A percentile compares a stretch with the other conserved stretches of the same genome.
Evolutionary conservation across 352 stramenopile species (phyloP).

Genomic region (Phytophthora boehmeriae): DNA sequence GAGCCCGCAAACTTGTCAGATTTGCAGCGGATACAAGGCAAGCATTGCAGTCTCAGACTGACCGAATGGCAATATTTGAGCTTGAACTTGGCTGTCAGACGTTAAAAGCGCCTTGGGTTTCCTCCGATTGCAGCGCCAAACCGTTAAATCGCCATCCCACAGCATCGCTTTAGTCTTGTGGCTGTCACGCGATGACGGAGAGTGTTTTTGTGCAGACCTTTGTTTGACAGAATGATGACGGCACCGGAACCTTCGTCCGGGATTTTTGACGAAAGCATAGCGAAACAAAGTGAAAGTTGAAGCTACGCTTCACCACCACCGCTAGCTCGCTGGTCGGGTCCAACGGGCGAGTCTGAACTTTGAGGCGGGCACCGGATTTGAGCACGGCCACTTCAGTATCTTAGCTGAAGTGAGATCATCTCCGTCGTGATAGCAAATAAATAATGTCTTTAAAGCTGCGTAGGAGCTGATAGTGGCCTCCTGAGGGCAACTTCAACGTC

Average conservation of each 20-base stretch:
- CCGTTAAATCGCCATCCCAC: slow-evolving; percentile 2
- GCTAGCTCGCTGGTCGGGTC: neutral
- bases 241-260: neutral
- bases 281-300: neutral
- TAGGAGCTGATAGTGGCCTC: neutral
- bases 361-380: slow-evolving; percentile 10
- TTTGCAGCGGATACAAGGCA: no score
- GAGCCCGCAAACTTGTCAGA: no score
- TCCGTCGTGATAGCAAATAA: slow-evolving; percentile 5
- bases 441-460: neutral
- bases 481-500: neutral
- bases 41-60: no score
- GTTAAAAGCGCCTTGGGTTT: slow-evolving; percentile 15
- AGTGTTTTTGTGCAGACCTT: slow-evolving; percentile 4
- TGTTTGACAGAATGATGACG: slow-evolving; percentile 20
- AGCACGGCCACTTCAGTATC: slow-evolving; percentile 14
- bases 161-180: slow-evolving; percentile 1
- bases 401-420: slow-evolving; percentile 6
- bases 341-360: slow-evolving; percentile 1
- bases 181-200: neutral
- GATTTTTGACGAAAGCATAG: slow-evolving; percentile 6
- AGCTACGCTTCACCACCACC: neutral
- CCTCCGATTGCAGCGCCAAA: slow-evolving; percentile 12
- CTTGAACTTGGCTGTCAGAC: slow-evolving; percentile 14
- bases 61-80: no score